These are phyloP conservation scores for Fusarium sp. DNA, from an alignment of 2,329 filamentous ascomycete species.

Conservation along the genomic window DNA sequence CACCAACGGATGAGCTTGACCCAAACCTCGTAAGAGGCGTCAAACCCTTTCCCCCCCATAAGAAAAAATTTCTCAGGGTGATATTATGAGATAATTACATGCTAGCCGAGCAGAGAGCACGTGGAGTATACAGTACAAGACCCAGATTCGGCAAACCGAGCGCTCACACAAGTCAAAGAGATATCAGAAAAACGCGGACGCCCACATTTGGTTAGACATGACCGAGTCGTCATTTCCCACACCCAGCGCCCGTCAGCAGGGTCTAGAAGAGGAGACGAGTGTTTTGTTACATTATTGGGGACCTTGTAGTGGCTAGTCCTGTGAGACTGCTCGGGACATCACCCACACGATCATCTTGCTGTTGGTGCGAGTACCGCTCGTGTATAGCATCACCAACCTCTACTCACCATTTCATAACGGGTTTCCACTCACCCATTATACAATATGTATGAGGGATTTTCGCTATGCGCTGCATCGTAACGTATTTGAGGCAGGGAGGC, in stretches of 20 bases:
- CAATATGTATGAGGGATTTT: conserved; percentile 31
- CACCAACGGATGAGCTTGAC: conserved; percentile 18
- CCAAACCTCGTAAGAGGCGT: conserved; percentile 28
- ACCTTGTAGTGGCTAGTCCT: conserved; percentile 23
- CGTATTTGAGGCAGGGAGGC: conserved; percentile 21
- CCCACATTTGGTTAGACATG: conserved; percentile 19
- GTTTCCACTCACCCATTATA: not conserved
- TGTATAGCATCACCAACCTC: conserved; percentile 32
- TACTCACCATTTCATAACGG: conserved; percentile 29
- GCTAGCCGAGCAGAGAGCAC: not conserved
- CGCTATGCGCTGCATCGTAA: not conserved
- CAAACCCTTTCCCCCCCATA: conserved; percentile 2
- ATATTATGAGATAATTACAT: conserved; percentile 34
- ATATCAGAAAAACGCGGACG: conserved; percentile 14
- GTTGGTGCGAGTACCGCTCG: conserved; percentile 25
- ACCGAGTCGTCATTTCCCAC: conserved; percentile 25
- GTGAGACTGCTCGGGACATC: conserved; percentile 25
- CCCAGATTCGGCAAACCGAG: conserved; percentile 8
- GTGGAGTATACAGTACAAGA: conserved; percentile 12
- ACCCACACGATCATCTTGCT: conserved; percentile 34
- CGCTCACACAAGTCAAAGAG: conserved; percentile 4
- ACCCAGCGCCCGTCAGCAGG: conserved; percentile 21
- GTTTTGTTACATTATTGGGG: not conserved
- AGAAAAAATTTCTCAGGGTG: conserved; percentile 2
- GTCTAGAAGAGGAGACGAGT: not conserved